These are phyloP conservation scores for Plantago coronopus DNA, from an alignment of 305 asterid genomes.

Conservation along the genomic window DNA sequence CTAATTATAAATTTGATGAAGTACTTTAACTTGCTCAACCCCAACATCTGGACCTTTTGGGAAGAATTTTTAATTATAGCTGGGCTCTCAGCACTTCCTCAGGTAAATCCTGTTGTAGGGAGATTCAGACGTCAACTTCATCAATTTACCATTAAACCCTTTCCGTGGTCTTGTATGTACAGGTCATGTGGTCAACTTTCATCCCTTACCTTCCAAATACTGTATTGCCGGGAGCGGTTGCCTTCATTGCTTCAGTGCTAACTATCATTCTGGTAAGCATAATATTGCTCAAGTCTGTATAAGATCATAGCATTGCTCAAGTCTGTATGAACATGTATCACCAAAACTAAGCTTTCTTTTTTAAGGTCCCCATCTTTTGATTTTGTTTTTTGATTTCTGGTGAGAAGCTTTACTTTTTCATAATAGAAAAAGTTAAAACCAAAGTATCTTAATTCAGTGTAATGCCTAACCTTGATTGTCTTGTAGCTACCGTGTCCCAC, in stretches of 20 bases:
- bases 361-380: too few species aligned
- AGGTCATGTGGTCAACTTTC: constrained; percentile 99
- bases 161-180: constrained; percentile 23
- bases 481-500: too few species aligned
- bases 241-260: constrained; percentile 48
- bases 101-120: constrained; percentile 37
- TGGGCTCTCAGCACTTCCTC: constrained; percentile 87
- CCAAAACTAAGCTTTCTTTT: too few species aligned
- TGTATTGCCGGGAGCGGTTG: constrained; percentile 66
- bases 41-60: constrained; percentile 72
- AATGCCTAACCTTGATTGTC: too few species aligned
- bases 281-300: constrained; percentile 8
- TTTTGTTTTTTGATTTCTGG: neutral
- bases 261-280: constrained; percentile 74
- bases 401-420: neutral
- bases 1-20: constrained; percentile 63
- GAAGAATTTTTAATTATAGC: constrained; percentile 85
- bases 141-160: neutral
- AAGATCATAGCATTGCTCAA: too few species aligned
- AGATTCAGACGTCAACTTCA: constrained; percentile 2
- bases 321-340: too few species aligned
- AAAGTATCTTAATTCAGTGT: neutral
- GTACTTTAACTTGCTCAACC: constrained; percentile 61
- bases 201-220: constrained; percentile 82
- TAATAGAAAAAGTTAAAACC: neutral